Evolutionary conservation across 495 filamentous ascomycete genomes (phyloP).

Genomic region (Thozetella sp.): DNA sequence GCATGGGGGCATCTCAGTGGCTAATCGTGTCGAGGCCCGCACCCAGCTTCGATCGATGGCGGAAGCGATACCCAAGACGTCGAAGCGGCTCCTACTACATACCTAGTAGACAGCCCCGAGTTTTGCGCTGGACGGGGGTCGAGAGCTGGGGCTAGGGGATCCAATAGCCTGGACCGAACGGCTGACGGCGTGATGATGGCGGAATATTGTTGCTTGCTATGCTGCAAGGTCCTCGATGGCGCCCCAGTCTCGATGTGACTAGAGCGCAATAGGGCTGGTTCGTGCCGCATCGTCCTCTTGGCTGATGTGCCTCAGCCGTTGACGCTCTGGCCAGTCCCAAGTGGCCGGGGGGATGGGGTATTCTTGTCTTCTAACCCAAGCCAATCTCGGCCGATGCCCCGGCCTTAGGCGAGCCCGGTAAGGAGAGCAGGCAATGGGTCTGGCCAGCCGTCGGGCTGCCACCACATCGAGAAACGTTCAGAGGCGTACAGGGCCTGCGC

Average conservation of each 20-base stretch:
- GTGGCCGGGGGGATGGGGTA: no score
- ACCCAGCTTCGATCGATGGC: no score
- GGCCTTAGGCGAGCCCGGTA: no score
- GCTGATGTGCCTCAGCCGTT: background rate
- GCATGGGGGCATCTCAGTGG: no score
- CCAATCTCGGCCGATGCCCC: no score
- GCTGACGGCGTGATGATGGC: constrained; percentile 19
- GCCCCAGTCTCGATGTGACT: background rate
- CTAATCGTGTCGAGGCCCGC: no score
- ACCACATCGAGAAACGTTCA: no score
- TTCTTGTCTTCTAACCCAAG: no score
- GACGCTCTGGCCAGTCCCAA: background rate
- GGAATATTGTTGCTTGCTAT: constrained; percentile 16
- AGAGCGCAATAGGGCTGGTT: constrained; percentile 1
- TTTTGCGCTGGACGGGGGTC: constrained; percentile 34
- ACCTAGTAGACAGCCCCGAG: constrained; percentile 4
- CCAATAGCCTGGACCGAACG: constrained; percentile 25
- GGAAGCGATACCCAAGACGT: no score
- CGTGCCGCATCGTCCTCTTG: background rate
- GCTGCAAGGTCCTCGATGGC: constrained; percentile 2
- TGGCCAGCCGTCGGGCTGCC: no score
- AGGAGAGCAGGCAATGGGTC: no score
- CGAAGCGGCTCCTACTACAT: constrained; percentile 19
- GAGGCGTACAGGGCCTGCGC: no score
- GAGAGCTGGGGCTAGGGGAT: constrained; percentile 5